Evolutionary conservation across 2,329 filamentous ascomycete species (phyloP).

Genomic region (Trichoderma sp.): DNA sequence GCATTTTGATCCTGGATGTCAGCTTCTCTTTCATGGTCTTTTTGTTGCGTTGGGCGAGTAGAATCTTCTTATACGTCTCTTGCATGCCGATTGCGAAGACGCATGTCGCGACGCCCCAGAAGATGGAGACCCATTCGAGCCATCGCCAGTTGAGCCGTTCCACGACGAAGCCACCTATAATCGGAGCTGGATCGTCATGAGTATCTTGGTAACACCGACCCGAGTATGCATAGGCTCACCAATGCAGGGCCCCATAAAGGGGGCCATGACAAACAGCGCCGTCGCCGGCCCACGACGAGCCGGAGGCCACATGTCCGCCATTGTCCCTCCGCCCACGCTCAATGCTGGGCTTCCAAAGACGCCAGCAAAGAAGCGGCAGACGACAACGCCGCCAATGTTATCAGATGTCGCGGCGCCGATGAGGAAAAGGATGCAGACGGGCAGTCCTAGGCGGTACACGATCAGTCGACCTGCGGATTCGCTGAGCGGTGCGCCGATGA

Average conservation of each 20-base stretch:
- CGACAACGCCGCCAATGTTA: slow-evolving; percentile 69
- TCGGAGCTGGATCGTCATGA: slow-evolving; percentile 6
- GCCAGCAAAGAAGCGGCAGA: slow-evolving; percentile 68
- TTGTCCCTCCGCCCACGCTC: slow-evolving; percentile 73
- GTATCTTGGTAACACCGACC: not conserved
- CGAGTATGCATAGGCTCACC: slow-evolving; percentile 1
- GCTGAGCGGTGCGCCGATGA: slow-evolving; percentile 78
- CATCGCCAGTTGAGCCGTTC: slow-evolving; percentile 31
- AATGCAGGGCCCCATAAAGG: slow-evolving; percentile 30
- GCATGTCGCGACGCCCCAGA: slow-evolving; percentile 26
- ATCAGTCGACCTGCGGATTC: slow-evolving; percentile 67
- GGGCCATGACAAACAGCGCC: slow-evolving; percentile 27
- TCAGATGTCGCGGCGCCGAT: slow-evolving; percentile 63
- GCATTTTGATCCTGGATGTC: not conserved
- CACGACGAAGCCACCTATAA: slow-evolving; percentile 30
- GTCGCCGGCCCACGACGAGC: slow-evolving; percentile 18
- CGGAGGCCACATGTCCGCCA: slow-evolving; percentile 56
- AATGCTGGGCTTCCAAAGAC: slow-evolving; percentile 73
- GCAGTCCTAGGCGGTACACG: slow-evolving; percentile 70
- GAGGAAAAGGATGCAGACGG: slow-evolving; percentile 66
- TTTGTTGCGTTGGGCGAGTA: not conserved
- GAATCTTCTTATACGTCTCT: slow-evolving; percentile 24
- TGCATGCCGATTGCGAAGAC: slow-evolving; percentile 1
- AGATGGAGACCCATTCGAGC: slow-evolving; percentile 33
- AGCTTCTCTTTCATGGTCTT: not conserved